Conservation (phyloP, 2,329 filamentous ascomycete species). For the Geosmithia flava region DNA sequence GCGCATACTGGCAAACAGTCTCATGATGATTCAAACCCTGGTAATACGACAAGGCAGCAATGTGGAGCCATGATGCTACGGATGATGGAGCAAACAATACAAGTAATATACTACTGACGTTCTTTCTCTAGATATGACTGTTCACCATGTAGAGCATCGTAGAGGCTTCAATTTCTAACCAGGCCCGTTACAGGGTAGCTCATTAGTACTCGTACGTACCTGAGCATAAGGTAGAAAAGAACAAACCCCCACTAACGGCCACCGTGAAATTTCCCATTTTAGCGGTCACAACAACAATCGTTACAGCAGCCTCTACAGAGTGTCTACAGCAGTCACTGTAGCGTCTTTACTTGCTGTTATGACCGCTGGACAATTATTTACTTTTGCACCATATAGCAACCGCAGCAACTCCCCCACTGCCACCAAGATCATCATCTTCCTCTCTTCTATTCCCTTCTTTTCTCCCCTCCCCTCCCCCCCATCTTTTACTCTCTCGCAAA, state of each 20-base stretch:
- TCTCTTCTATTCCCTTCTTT: neutral
- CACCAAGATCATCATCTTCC: neutral
- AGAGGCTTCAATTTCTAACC: no score
- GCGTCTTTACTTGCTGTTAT: neutral
- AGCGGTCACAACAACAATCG: no score
- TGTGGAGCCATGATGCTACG: neutral
- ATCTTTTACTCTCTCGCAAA: constrained; percentile 6
- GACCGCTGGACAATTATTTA: neutral
- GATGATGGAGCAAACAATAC: no score
- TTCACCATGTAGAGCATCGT: no score
- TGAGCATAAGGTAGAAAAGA: neutral
- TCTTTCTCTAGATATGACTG: no score
- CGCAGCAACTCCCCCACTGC: constrained; percentile 1
- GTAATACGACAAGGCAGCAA: no score
- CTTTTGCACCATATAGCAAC: neutral
- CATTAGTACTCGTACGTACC: no score
- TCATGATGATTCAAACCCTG: no score
- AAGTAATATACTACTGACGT: no score
- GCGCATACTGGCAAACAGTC: no score
- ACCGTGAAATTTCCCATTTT: neutral
- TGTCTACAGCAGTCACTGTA: neutral
- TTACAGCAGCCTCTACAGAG: no score
- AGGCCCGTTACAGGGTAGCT: no score
- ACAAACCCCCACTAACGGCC: neutral
- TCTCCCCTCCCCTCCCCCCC: constrained; percentile 3